Evolutionary conservation across 371 early-diverging fungal species (phyloP).

Genomic region (Mortierella sp.): DNA sequence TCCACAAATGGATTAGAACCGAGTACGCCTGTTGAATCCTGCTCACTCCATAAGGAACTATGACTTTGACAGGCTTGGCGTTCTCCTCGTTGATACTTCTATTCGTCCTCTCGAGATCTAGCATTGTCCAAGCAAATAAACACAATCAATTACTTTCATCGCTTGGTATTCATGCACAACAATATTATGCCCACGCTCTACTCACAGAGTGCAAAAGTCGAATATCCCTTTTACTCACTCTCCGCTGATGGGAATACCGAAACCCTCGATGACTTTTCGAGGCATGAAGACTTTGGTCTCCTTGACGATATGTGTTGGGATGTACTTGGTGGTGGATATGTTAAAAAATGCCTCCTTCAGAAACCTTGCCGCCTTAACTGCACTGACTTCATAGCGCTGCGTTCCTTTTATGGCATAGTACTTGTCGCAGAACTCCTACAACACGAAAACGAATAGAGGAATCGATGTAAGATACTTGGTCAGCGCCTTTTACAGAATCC

Average conservation of each 20-base stretch:
- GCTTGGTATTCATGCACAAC: too few species aligned
- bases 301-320: not conserved
- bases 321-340: not conserved
- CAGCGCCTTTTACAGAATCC: too few species aligned
- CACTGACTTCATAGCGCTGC: not conserved
- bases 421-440: not conserved
- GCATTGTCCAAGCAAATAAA: too few species aligned
- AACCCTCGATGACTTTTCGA: not conserved
- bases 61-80: not conserved
- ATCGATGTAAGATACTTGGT: too few species aligned
- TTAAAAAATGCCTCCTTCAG: not conserved
- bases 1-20: not conserved
- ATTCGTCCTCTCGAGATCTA: not conserved
- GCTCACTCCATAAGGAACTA: constrained; percentile 2
- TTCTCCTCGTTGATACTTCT: not conserved
- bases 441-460: too few species aligned
- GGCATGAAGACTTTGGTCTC: not conserved
- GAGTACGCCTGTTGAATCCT: not conserved
- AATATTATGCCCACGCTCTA: not conserved
- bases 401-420: not conserved
- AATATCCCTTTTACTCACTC: not conserved
- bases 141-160: too few species aligned
- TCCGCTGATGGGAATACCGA: not conserved
- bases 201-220: not conserved
- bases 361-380: not conserved